phyloP scores from a whole-genome alignment of 345 rosid genomes.

The Gossypium arboreum region DNA sequence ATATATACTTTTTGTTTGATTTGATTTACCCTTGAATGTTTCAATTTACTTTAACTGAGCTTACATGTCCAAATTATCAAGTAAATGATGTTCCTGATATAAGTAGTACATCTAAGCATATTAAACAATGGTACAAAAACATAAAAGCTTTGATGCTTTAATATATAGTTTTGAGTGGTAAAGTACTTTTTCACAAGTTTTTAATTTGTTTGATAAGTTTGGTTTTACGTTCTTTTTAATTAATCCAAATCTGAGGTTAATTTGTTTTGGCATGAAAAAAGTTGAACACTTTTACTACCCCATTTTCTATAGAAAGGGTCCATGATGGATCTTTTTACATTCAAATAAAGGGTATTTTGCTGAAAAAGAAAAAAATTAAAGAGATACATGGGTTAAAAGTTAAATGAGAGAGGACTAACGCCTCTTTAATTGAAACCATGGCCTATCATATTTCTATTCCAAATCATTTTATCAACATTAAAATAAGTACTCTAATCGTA shows the following conservation, averaged over 20 bases:
- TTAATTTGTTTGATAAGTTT: background rate
- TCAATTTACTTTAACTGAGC: background rate
- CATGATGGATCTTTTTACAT: constrained; percentile 11
- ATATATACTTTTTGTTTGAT: background rate
- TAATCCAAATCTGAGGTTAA: background rate
- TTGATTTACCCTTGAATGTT: background rate
- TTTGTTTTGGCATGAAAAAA: constrained; percentile 14
- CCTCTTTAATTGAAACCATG: background rate
- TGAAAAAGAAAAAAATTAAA: background rate
- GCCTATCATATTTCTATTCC: background rate
- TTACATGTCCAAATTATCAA: constrained; percentile 7
- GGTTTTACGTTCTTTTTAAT: background rate
- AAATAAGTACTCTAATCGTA: too few relatives aligned
- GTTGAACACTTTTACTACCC: background rate
- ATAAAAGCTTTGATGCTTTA: constrained; percentile 12
- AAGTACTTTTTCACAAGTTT: background rate
- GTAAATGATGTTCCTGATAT: constrained; percentile 14
- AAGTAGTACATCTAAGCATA: background rate
- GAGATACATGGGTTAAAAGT: constrained; percentile 5
- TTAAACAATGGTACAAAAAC: background rate
- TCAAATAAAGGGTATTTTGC: background rate
- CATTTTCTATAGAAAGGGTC: constrained; percentile 8
- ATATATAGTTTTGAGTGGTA: background rate
- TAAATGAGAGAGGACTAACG: background rate
- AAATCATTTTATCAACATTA: too few relatives aligned